Base-by-base conservation (phyloP, 2,329 filamentous ascomycete genomes). In the Colletotrichum nymphaeae region DNA sequence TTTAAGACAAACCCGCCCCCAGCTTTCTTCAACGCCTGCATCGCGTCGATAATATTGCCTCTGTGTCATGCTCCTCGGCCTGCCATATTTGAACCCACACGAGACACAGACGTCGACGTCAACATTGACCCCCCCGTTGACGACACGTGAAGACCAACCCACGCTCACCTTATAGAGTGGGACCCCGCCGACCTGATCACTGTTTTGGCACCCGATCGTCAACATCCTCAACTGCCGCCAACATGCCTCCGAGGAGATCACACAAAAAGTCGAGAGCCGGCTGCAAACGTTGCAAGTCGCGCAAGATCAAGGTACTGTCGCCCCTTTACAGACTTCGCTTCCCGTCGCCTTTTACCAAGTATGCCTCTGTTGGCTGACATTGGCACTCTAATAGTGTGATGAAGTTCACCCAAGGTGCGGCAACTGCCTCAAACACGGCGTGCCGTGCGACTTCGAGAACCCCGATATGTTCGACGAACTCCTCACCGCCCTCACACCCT, bases 211-310 rank as follows among this genome's bases (percentile, higher is more conserved):
- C 28, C 52, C 14, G 1, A 49, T 35, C 19, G 22, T 52, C 19
- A 37, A n/a, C 12, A 46, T n/a, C 30, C 12, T 26, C 16, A 11
- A 26, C 11, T 32, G 4, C 24, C 35, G 24, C 16, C 75, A 80
- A 74, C 59, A 92, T 92, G 90, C 89, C 91, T 74, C 91, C 91
- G 35, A 85, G 91, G 78, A 86, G 91, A 79, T 92, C 91, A 55
- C 92, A 93, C 81, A 93, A 92, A 79, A 93, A 93, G 84, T 93
- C 90, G 69, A 88, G 92, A 76, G 88, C 91, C 64, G 92, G 92
- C 58, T 93, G 92, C 77, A 86, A 88, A 74, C 85, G 89, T 72
- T 93, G 92, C 82, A 93, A 93, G 83, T 85, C 86, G 68, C 86
- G 92, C 74, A 93, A 93, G 81, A 92, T 93, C 79, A 93, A 93